Percentiles rank a stretch among this genome's conserved stretches.
phyloP scores from a whole-genome alignment of 1,139 yeast species.

The Yamadazyma mexicana region DNA sequence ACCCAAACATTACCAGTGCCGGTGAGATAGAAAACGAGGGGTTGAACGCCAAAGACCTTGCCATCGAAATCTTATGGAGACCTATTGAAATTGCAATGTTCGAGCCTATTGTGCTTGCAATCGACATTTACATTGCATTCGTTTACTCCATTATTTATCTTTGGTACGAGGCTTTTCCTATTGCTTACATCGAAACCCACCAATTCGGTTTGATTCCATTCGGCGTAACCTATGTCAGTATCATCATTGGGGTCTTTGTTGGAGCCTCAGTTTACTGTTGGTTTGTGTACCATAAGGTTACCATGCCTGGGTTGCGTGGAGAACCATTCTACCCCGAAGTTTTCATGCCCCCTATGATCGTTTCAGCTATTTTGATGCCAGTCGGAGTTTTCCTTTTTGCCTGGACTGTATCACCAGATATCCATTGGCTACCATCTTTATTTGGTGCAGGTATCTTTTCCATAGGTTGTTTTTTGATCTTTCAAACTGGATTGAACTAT shows the following conservation, averaged over 20 bases:
- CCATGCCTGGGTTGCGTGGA: slow-evolving; percentile 28
- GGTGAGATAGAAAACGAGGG: slow-evolving; percentile 41
- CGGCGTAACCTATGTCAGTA: slow-evolving; percentile 25
- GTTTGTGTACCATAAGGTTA: slow-evolving; percentile 18
- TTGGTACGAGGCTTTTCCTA: slow-evolving; percentile 37
- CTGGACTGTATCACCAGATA: slow-evolving; percentile 27
- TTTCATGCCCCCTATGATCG: slow-evolving; percentile 51
- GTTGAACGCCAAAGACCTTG: slow-evolving; percentile 23
- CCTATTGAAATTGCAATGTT: slow-evolving; percentile 31
- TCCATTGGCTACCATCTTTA: slow-evolving; percentile 34
- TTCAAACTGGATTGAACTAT: slow-evolving; percentile 46
- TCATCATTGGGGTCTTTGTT: slow-evolving; percentile 21
- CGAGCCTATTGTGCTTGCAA: slow-evolving; percentile 34
- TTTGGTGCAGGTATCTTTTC: slow-evolving; percentile 30
- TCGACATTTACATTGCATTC: slow-evolving; percentile 31
- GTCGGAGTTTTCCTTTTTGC: slow-evolving; percentile 33
- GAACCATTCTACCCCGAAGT: slow-evolving; percentile 58
- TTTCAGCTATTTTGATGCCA: slow-evolving; percentile 31
- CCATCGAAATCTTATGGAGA: slow-evolving; percentile 27
- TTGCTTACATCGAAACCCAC: slow-evolving; percentile 23
- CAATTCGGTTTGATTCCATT: slow-evolving; percentile 28
- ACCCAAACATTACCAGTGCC: slow-evolving; percentile 35
- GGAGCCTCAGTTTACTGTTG: slow-evolving; percentile 25
- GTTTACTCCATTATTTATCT: slow-evolving; percentile 31
- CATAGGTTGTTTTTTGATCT: slow-evolving; percentile 30